Percentiles rank a stretch among this genome's conserved stretches.
phyloP scores from a whole-genome alignment of 179 eudicot genomes.

The Pouteria campechiana region DNA sequence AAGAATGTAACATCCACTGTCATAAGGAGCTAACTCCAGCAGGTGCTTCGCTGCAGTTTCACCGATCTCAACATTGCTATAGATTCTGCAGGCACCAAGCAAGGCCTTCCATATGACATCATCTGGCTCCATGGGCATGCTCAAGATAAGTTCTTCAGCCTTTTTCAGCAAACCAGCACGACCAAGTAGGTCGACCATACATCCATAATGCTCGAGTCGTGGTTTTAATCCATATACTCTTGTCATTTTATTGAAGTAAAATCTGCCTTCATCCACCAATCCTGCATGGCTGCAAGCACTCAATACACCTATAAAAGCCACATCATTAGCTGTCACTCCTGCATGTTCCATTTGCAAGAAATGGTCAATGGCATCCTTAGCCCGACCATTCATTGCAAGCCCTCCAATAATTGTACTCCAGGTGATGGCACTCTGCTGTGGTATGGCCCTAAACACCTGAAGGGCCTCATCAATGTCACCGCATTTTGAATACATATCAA shows the following conservation, averaged over 20 bases:
- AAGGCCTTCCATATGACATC: constrained; percentile 45
- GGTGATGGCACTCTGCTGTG: constrained; percentile 27
- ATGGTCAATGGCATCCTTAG: constrained; percentile 24
- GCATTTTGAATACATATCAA: constrained; percentile 53
- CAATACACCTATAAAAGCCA: constrained; percentile 29
- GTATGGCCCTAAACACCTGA: constrained; percentile 27
- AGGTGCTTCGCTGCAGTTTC: constrained; percentile 21
- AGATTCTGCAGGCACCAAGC: constrained; percentile 43
- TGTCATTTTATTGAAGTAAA: constrained; percentile 28
- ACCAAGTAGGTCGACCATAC: constrained; percentile 52
- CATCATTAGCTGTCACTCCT: constrained; percentile 30
- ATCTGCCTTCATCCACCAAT: constrained; percentile 30
- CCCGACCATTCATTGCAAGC: constrained; percentile 38
- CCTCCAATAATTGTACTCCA: constrained; percentile 49
- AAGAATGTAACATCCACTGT: constrained; percentile 42
- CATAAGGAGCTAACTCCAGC: constrained; percentile 35
- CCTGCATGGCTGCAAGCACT: constrained; percentile 49
- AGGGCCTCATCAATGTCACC: constrained; percentile 42
- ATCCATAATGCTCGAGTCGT: constrained; percentile 46
- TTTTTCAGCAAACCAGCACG: constrained; percentile 36
- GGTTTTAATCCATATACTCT: constrained; percentile 18
- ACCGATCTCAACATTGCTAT: constrained; percentile 36
- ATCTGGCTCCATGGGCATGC: constrained; percentile 42
- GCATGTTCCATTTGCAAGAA: constrained; percentile 26
- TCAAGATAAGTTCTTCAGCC: constrained; percentile 28